Percentiles rank a stretch among this genome's conserved stretches.
Conservation (phyloP, 148 eudicot genomes). For the Hydrangea macrophylla region DNA sequence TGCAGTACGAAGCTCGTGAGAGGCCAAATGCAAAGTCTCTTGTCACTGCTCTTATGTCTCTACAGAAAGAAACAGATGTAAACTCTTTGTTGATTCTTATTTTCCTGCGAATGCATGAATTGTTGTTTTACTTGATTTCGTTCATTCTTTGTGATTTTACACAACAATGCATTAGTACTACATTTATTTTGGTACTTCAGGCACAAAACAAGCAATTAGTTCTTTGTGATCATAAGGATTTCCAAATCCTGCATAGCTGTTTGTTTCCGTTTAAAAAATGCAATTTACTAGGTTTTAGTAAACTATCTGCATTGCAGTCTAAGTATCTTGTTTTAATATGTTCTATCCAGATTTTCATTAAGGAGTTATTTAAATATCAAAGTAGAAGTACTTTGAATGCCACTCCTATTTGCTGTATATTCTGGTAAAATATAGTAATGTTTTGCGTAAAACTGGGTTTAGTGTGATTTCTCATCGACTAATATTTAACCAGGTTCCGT, state of each 20-base stretch:
- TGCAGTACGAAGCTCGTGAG: slow-evolving; percentile 73
- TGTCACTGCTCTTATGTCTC: slow-evolving; percentile 53
- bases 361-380: background rate
- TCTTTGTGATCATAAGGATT: background rate
- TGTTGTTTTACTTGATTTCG: background rate
- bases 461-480: slow-evolving; percentile 9
- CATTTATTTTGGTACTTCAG: background rate
- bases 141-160: background rate
- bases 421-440: background rate
- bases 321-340: background rate
- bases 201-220: background rate
- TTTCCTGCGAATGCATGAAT: background rate
- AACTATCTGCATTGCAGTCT: background rate
- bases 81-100: background rate
- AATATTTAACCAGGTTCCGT: slow-evolving; percentile 49
- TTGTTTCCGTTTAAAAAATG: background rate
- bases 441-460: background rate
- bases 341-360: background rate
- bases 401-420: background rate
- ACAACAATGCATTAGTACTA: background rate
- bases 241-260: background rate
- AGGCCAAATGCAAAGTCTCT: slow-evolving; percentile 72
- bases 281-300: background rate
- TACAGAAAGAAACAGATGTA: slow-evolving; percentile 70
- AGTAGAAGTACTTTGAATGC: slow-evolving; percentile 3